Evolutionary conservation across 805 yeast species (phyloP), one percentile per base, ranked within the genome.

Genomic region (Vanderwaltozyma tropicalis): DNA sequence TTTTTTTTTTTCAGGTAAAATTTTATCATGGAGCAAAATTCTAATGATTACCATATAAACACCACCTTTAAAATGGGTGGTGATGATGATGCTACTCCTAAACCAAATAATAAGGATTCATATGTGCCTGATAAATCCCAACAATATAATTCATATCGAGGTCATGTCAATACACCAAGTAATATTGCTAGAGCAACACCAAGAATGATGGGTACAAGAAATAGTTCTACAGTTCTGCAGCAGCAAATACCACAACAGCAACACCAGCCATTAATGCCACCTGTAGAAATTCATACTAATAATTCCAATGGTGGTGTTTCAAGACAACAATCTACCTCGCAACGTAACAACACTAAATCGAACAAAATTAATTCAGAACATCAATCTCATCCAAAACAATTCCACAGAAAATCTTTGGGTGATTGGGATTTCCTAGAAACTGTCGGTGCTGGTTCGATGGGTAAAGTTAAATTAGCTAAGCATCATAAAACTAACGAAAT

Each of bases 401-500:
- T 83, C 49, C 89, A 87, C 57, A 75, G 97, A 46, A 81, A 80
- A 41, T 72, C 95, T 4, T 80, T 89, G 38, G 98, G 97, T 12
- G 96, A 92, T 47, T 89, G 98, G 98, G 94, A 85, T 49, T 88
- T 89, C 50, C 71, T 84, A 41, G 86, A 86, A 61, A 87, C 96
- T 2, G 83, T 92, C 32, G 99, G 99, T 31, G 95, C 97, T 2
- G 98, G 99, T 3, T 86, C 96, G 0, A 92, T 92, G 98, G 99
- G 99, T 41, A 94, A 89, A 59, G 99, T 92, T 35, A 92, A 92
- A 63, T 68, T 92, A 28, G 97, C 97, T 1, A 79, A 76, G 51
- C 95, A 88, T 63, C 74, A 82, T 47, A 61, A 76, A 26, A 85
- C 96, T 1, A 75, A 73, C 42, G 88, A 84, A 49, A 71, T 85